A percentile compares a stretch with the other conserved stretches of the same genome.
Evolutionary conservation across 768 basidiomycete genomes (phyloP).

Genomic region (Boletus sensibilis): DNA sequence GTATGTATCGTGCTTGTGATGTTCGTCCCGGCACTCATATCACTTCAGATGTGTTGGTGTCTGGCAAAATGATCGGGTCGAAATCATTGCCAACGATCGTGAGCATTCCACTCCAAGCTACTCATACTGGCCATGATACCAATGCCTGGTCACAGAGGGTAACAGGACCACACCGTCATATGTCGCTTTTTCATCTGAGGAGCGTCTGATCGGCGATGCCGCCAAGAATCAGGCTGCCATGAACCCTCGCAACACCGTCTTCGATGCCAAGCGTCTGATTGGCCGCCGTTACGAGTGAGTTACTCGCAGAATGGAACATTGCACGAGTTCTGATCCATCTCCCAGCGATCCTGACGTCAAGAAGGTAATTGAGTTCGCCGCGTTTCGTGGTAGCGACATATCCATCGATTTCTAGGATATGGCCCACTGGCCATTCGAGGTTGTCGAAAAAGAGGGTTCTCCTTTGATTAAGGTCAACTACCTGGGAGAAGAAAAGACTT

Average conservation of each 20-base stretch:
- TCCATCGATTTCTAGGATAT: constrained; percentile 63
- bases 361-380: constrained; percentile 46
- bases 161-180: constrained; percentile 99
- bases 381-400: background rate
- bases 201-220: constrained; percentile 98
- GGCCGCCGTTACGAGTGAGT: constrained; percentile 93
- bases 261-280: constrained; percentile 98
- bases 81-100: constrained; percentile 98
- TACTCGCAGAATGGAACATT: background rate
- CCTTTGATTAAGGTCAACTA: constrained; percentile 97
- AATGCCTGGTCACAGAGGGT: constrained; percentile 61
- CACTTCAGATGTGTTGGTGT: constrained; percentile 88
- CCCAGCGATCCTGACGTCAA: constrained; percentile 90
- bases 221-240: constrained; percentile 99
- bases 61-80: constrained; percentile 99
- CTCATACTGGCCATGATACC: background rate
- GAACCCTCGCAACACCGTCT: constrained; percentile 99
- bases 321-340: constrained; percentile 3
- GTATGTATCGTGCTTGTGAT: constrained; percentile 42
- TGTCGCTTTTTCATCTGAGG: constrained; percentile 95
- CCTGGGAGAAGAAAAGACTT: constrained; percentile 91
- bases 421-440: constrained; percentile 96
- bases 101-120: constrained; percentile 33
- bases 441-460: constrained; percentile 95
- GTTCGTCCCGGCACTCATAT: constrained; percentile 24